Evolutionary conservation across 2,329 filamentous ascomycete species (phyloP).

Genomic region (Colletotrichum orchidophilum): DNA sequence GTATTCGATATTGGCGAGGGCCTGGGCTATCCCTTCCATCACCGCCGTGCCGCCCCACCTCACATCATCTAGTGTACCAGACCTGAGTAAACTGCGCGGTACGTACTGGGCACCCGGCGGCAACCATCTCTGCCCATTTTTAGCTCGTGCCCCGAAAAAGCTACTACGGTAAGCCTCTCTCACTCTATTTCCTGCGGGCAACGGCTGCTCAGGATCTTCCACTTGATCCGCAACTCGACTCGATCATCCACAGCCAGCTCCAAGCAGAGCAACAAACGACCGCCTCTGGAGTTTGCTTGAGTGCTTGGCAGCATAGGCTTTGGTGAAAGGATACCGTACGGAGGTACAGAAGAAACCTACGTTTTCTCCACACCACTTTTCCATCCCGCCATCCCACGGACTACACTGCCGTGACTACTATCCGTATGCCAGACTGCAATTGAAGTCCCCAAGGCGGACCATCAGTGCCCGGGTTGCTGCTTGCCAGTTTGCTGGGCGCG

Average conservation of each 20-base stretch:
- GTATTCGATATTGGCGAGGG: neutral
- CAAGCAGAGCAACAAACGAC: neutral
- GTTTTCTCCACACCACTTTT: neutral
- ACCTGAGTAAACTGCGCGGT: neutral
- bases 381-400: neutral
- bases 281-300: neutral
- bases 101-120: neutral
- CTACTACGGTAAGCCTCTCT: neutral
- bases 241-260: neutral
- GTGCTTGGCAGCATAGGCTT: neutral
- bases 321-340: neutral
- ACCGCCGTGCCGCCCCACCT: neutral
- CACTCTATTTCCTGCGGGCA: neutral
- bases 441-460: neutral
- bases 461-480: neutral
- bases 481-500: neutral
- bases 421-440: neutral
- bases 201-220: neutral
- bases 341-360: too few relatives aligned
- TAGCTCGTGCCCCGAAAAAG: constrained; percentile 2
- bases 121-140: neutral
- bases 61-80: constrained; percentile 20
- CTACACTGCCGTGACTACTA: neutral
- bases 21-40: neutral
- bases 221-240: neutral